Base-by-base conservation (phyloP, 495 filamentous ascomycete species). In the Thermochaetoides thermophila region DNA sequence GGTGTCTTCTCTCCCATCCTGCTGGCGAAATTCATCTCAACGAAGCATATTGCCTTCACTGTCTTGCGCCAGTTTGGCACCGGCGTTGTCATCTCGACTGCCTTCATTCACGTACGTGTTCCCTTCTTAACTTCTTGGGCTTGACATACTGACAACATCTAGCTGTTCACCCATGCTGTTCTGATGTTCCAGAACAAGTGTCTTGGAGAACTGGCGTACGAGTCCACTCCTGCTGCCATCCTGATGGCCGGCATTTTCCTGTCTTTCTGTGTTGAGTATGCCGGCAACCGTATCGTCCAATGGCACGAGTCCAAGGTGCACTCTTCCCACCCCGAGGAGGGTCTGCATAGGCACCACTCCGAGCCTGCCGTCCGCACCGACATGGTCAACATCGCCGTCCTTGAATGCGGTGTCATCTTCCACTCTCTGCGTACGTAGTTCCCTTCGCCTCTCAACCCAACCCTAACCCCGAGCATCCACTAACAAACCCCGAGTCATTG, bases 401-500 rank as follows among this genome's bases (percentile, higher is more conserved):
- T 82, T 44, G 77, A 82, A 56, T 62, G 67, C 4, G 77, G 77
- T n/a, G 66, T 82, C 21, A 61, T 81, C 37, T 81, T 82, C 52
- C 76, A 82, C 55, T 78, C 74, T 2, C 64, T 81, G 13, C 45
- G 68, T 70, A 53, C 51, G 57, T 48, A 29, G 8, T 1, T 24
- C 12, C 1, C 13, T 13, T 11, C 15, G 17, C 39, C 50, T 31
- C 48, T 21, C 7, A 2, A 0, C 7, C 8, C 22, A n/a, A n/a
- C n/a, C n/a, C n/a, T n/a, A n/a, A n/a, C n/a, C n/a, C n/a, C n/a
- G n/a, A n/a, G n/a, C n/a, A n/a, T n/a, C n/a, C n/a, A n/a, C n/a
- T n/a, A n/a, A n/a, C 4, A 19, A 19, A 3, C 5, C 15, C 4
- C 12, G 31, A 70, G 65, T 76, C 7, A 69, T 75, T 26, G 72